Evolutionary conservation across 768 basidiomycete species (phyloP).

Genomic region (Podaxis rugospora): DNA sequence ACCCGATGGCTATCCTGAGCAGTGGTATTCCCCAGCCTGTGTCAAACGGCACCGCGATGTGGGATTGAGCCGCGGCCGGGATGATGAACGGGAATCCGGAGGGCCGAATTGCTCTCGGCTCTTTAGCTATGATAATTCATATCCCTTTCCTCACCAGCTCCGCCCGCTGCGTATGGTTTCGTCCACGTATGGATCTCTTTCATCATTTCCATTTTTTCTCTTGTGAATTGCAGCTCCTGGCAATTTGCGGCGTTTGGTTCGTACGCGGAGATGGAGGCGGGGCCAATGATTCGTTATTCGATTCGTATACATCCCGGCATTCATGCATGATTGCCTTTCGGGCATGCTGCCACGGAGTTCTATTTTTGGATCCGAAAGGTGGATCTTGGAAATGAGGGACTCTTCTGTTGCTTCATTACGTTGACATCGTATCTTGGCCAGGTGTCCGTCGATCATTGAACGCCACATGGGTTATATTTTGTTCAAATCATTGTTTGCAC

Average conservation of each 20-base stretch:
- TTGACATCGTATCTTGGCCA: background rate
- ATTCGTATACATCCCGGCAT: background rate
- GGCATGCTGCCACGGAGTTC: background rate
- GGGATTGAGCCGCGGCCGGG: slow-evolving; percentile 1
- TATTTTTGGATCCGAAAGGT: background rate
- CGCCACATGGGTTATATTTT: background rate
- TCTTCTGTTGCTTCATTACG: background rate
- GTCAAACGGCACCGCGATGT: background rate
- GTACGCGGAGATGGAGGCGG: slow-evolving; percentile 1
- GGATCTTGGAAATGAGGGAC: background rate
- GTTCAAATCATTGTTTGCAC: background rate
- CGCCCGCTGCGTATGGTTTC: slow-evolving; percentile 1
- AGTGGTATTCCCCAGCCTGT: background rate
- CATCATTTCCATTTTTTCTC: background rate
- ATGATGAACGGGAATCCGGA: background rate
- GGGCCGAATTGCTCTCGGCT: background rate
- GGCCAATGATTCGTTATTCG: background rate
- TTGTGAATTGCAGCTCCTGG: background rate
- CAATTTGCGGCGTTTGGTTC: background rate
- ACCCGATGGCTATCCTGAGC: background rate
- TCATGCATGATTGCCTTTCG: background rate
- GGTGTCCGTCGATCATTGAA: background rate
- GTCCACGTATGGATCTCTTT: background rate
- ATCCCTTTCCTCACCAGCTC: background rate
- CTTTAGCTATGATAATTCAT: background rate